A percentile compares a stretch with the other conserved stretches of the same genome.
These are phyloP conservation scores for Aspergillus viridinutans DNA, from an alignment of 2,329 filamentous ascomycete genomes.

Conservation along the genomic window DNA sequence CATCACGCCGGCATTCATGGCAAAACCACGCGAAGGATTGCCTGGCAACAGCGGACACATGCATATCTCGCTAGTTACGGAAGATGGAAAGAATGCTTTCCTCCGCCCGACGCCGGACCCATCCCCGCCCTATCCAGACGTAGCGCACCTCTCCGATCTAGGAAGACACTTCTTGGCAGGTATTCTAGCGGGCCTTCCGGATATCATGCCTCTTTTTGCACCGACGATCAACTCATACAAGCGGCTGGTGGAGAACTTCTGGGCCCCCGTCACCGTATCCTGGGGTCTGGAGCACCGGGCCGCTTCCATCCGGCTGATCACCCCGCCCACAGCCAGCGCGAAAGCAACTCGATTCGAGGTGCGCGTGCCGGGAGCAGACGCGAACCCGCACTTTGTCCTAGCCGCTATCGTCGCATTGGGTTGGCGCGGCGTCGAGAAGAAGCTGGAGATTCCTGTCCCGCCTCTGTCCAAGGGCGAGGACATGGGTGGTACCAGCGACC, in stretches of 20 bases:
- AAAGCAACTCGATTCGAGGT: slow-evolving; percentile 90
- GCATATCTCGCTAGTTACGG: slow-evolving; percentile 83
- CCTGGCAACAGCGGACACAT: slow-evolving; percentile 96
- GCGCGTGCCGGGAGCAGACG: slow-evolving; percentile 87
- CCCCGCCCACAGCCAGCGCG: slow-evolving; percentile 77
- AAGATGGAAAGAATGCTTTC: slow-evolving; percentile 78
- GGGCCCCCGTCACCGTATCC: slow-evolving; percentile 95
- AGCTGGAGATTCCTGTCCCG: slow-evolving; percentile 74
- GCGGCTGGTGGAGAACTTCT: slow-evolving; percentile 96
- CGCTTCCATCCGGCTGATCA: slow-evolving; percentile 83
- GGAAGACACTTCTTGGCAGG: slow-evolving; percentile 92
- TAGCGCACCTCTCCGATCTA: slow-evolving; percentile 76
- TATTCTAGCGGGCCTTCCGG: slow-evolving; percentile 79
- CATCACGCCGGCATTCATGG: slow-evolving; percentile 98
- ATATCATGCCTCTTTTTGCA: slow-evolving; percentile 92
- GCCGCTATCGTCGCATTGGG: slow-evolving; percentile 82
- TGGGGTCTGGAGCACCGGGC: slow-evolving; percentile 96
- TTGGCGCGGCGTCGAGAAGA: slow-evolving; percentile 89
- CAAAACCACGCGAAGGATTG: slow-evolving; percentile 84
- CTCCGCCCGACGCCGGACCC: slow-evolving; percentile 67
- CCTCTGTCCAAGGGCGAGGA: slow-evolving; percentile 82
- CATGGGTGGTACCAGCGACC: slow-evolving; percentile 66
- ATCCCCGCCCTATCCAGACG: slow-evolving; percentile 67
- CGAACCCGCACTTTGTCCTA: slow-evolving; percentile 83
- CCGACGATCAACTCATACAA: slow-evolving; percentile 98